Base-by-base conservation (phyloP, 768 basidiomycete species). In the Termitomyces sp. region DNA sequence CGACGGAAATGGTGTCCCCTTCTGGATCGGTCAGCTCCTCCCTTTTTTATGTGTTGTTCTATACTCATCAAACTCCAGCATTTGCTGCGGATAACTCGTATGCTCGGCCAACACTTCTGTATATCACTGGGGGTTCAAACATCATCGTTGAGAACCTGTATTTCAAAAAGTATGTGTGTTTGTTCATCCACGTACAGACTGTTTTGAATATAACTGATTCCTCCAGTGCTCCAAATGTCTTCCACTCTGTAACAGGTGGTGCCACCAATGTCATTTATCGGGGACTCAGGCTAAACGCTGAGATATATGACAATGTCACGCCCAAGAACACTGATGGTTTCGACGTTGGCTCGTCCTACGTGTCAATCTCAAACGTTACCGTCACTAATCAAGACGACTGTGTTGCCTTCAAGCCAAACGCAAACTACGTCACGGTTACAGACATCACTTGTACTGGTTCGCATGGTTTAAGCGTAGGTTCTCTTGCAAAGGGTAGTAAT, bases 301-400 rank as follows among this genome's bases (percentile, higher is more conserved):
- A 66, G 9, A 56, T 63, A 1, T 64, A 67, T 1, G 46, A 58
- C 9, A 60, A 56, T 23, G 67, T 57, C 9, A 66, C 56, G 2
- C 63, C 68, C 12, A 70, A 69, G 45, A 70, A 70, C 48, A 70
- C 68, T 1, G 69, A 70, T 35, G 68, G 69, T 2, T 69, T 70
- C 33, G 68, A 70, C 48, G 56, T 70, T 32, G 66, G 69, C 10
- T 32, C 63, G 2, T 64, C 65, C 3, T 60, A 58, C 46, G 66
- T 70, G n/a, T 69, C 68, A 10, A 59, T 70, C 27, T 56, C 54
- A 10, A 62, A 67, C 47, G 65, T 64, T 15, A 63, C 60, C 3
- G 64, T 70, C 31, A 50, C 51, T 2, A 70, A 70, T 35, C 53
- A 66, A 61, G 69, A 70, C 43, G 68, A 70, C 51, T 70, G 69